Conservation (phyloP, 2,329 filamentous ascomycete genomes). For the Bipolaris zeicola region DNA sequence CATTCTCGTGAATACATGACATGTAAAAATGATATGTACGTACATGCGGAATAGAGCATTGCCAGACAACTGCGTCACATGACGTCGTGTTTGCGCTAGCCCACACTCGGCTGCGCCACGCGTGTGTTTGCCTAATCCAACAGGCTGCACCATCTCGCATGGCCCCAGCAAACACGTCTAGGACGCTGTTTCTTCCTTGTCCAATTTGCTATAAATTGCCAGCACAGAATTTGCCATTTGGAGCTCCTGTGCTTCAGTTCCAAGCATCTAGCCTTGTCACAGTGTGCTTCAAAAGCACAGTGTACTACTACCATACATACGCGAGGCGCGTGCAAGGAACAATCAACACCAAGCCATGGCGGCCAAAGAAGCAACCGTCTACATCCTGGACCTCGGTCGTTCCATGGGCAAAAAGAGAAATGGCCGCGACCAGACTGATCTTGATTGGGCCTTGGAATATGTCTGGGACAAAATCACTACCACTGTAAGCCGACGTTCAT, state of each 20-base stretch:
- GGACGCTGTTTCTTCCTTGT: neutral
- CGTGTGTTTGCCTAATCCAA: slow-evolving; percentile 14
- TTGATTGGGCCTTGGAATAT: slow-evolving; percentile 89
- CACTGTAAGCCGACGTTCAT: slow-evolving; percentile 61
- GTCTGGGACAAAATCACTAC: slow-evolving; percentile 91
- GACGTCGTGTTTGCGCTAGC: slow-evolving; percentile 4
- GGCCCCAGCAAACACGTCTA: neutral
- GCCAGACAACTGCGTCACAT: slow-evolving; percentile 3
- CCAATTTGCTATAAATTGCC: neutral
- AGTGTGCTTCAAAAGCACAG: neutral
- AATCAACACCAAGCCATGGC: slow-evolving; percentile 66
- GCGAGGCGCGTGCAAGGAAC: slow-evolving; percentile 3
- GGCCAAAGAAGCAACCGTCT: slow-evolving; percentile 90
- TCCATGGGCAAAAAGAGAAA: slow-evolving; percentile 78
- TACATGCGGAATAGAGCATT: neutral
- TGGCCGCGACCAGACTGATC: slow-evolving; percentile 76
- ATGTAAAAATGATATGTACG: neutral
- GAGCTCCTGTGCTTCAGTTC: neutral
- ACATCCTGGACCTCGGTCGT: slow-evolving; percentile 83
- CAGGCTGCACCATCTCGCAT: slow-evolving; percentile 4
- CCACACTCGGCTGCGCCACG: neutral
- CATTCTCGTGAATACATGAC: neutral
- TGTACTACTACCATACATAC: neutral
- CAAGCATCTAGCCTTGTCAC: neutral
- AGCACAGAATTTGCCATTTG: neutral